phyloP scores from a whole-genome alignment of 345 rosid species.

The Brassica rapa region DNA sequence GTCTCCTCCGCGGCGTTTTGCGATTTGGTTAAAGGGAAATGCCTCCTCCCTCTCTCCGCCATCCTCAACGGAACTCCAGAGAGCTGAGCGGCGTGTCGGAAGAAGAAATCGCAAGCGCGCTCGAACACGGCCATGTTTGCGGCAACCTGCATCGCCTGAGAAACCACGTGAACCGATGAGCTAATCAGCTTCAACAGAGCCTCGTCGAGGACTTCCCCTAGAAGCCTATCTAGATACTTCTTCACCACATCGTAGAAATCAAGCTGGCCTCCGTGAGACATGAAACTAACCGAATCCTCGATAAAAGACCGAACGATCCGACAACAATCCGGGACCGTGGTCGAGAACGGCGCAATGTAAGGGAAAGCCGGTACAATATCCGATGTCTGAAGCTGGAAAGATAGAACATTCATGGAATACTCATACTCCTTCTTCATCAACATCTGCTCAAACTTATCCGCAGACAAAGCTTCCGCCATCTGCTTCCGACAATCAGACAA shows the following conservation, averaged over 20 bases:
- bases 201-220: constrained; percentile 82
- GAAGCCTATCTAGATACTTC: constrained; percentile 88
- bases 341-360: constrained; percentile 87
- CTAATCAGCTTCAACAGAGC: constrained; percentile 77
- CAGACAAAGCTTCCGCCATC: constrained; percentile 86
- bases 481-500: constrained; percentile 94
- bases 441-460: constrained; percentile 97
- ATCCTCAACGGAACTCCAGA: constrained; percentile 88
- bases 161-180: constrained; percentile 78
- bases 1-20: constrained; percentile 90
- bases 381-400: constrained; percentile 89
- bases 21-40: constrained; percentile 79
- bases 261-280: constrained; percentile 95
- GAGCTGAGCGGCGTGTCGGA: constrained; percentile 93
- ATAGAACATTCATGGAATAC: constrained; percentile 95
- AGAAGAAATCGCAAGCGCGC: constrained; percentile 97
- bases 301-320: constrained; percentile 90
- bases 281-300: constrained; percentile 94
- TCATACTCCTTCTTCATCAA: constrained; percentile 97
- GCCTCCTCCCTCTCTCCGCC: constrained; percentile 95
- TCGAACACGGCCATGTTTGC: constrained; percentile 96
- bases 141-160: constrained; percentile 97
- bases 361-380: constrained; percentile 92
- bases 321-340: constrained; percentile 93
- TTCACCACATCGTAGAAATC: constrained; percentile 89